Evolutionary conservation across 2,329 filamentous ascomycete genomes (phyloP).

Genomic region (Nannizzia gypsea): DNA sequence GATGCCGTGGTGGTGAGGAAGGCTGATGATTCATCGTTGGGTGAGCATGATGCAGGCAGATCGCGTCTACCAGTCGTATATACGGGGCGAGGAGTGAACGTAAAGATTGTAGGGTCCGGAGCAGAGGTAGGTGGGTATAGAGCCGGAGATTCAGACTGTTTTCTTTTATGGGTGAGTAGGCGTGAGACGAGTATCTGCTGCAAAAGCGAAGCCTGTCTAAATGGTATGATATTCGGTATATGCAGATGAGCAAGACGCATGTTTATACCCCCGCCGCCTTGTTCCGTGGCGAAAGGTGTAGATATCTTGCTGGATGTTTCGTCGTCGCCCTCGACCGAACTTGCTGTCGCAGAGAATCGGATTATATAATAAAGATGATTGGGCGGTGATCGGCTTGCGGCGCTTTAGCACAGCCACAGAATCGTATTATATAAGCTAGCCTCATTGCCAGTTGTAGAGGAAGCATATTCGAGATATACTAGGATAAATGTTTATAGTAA

Average conservation of each 20-base stretch:
- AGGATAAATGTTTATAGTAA: no score
- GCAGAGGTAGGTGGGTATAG: slow-evolving; percentile 20
- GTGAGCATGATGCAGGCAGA: slow-evolving; percentile 23
- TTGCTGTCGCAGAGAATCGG: background rate
- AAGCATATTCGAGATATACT: no score
- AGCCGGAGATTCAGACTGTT: slow-evolving; percentile 17
- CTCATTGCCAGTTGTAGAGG: no score
- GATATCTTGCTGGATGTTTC: background rate
- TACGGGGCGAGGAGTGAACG: slow-evolving; percentile 69
- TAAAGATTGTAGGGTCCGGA: slow-evolving; percentile 61
- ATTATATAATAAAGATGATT: no score
- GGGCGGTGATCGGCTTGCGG: no score
- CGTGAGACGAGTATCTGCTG: slow-evolving; percentile 46
- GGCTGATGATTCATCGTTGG: slow-evolving; percentile 15
- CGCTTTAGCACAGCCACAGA: no score
- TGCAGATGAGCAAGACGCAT: slow-evolving; percentile 52
- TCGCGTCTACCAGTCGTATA: slow-evolving; percentile 88
- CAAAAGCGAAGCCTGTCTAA: slow-evolving; percentile 42
- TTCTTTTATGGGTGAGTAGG: slow-evolving; percentile 51
- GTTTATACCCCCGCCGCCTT: slow-evolving; percentile 5
- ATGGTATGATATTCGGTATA: slow-evolving; percentile 43
- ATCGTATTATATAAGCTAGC: no score
- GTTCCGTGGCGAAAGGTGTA: background rate
- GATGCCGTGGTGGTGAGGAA: slow-evolving; percentile 16
- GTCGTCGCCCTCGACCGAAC: background rate